Base-by-base conservation (phyloP, 768 basidiomycete species). In the Lentinula aciculospora region DNA sequence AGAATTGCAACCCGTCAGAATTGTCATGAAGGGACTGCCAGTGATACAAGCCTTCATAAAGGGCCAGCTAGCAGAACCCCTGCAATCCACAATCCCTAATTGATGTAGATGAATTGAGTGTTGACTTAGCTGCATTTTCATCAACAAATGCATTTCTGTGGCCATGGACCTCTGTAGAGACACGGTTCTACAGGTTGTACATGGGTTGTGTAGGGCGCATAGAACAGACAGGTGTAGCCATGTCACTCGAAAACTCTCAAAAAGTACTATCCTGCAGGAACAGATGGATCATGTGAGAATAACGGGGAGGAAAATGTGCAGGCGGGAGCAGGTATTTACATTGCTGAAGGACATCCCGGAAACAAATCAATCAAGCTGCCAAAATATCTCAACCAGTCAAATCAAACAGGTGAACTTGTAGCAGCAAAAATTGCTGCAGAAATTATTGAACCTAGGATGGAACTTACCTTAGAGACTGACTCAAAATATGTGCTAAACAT, bases 1-100 rank as follows among this genome's bases (percentile, higher is more conserved):
- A 25, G 85, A 89, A 69, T 72, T 79, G 34, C 84, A 88, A 64
- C 82, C 89, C 19, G 80, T 90, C 61, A 84, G 84, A 65, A 81
- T 90, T n/a, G 81, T 93, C 49, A 80, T 81, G 34, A 75, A 76
- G 58, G 85, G 84, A 7, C 71, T 92, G 53, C 86, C 87, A 1
- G 72, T 77, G 28, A 87, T 92, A 62, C 71, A 83, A 53, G 65
- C 78, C 5, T 85, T 85, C 60, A 75, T 91, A 48, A 75, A 71
- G 21, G 71, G 72, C 31, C 66, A 67, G 25, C 58, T 73, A 48
- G 62, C 19, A 9, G 23, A 19, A 12, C 42, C 42, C 12, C 10
- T 23, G 9, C 23, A 40, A 34, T 7, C 32, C 8, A 54, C 10
- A 19, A 13, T n/a, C n/a, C n/a, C n/a, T n/a, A n/a, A n/a, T n/a